These are phyloP conservation scores for Boletus subparvulus DNA, from an alignment of 768 basidiomycete genomes.

Conservation along the genomic window DNA sequence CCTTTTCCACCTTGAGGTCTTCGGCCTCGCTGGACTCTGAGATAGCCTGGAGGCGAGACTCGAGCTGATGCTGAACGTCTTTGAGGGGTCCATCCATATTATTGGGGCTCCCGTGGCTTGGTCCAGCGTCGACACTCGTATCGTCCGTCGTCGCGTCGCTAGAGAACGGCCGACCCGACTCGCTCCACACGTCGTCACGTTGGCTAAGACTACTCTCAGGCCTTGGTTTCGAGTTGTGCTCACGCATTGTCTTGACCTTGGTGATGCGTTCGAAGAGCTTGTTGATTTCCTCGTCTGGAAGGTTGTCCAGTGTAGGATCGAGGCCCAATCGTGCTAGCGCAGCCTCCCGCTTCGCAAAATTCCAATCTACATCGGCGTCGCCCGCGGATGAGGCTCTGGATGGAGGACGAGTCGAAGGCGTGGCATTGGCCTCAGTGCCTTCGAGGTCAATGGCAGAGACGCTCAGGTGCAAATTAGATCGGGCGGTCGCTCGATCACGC, in stretches of 20 bases:
- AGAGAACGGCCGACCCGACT: constrained; percentile 74
- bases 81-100: constrained; percentile 62
- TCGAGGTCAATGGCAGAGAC: constrained; percentile 68
- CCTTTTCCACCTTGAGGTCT: constrained; percentile 85
- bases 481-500: constrained; percentile 76
- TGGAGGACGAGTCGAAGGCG: constrained; percentile 67
- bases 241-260: constrained; percentile 84
- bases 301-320: constrained; percentile 86
- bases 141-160: constrained; percentile 84
- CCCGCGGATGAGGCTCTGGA: constrained; percentile 71
- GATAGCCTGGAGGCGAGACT: constrained; percentile 61
- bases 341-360: constrained; percentile 93
- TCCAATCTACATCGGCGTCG: constrained; percentile 87
- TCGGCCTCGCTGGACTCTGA: constrained; percentile 75
- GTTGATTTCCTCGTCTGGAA: constrained; percentile 94
- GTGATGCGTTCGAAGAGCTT: constrained; percentile 93
- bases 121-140: constrained; percentile 73
- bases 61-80: constrained; percentile 73
- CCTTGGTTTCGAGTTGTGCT: constrained; percentile 74
- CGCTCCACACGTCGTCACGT: constrained; percentile 87
- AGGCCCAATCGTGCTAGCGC: constrained; percentile 83
- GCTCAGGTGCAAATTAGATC: constrained; percentile 66
- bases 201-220: constrained; percentile 89
- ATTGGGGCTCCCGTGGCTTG: constrained; percentile 62
- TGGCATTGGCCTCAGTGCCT: constrained; percentile 37